Base-by-base conservation (phyloP, 176 grass and related monocot species). In the Otatea glauca region DNA sequence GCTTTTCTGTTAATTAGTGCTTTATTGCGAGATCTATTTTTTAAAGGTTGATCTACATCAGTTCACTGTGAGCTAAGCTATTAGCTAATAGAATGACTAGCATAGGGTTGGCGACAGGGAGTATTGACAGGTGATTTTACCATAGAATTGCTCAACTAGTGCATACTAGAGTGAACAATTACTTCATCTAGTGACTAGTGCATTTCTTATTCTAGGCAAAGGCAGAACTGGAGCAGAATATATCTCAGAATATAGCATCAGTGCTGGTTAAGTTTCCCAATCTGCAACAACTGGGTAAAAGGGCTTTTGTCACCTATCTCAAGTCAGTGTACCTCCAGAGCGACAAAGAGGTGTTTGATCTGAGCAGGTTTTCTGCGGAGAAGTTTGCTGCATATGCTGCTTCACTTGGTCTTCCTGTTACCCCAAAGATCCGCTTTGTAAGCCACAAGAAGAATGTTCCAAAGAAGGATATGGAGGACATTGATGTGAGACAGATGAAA, bases 221-320 rank as follows among this genome's bases (percentile, higher is more conserved):
- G 38, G 78, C 83, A 39, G 88, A 92, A 80, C 68, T 94, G 77
- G 88, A 91, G 62, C 91, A 91, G 90, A 37, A 37, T 37, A 91
- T 98, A 85, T 98, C 96, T 75, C 73, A 84, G 62, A 90, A 88
- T 38, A 78, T 98, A 82, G 80, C 92, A 23, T 91, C 96, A 18
- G 78, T 93, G 43, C 84, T 95, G 18, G 96, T 98, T 68, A 85
- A 93, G 82, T 89, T 81, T 76, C 91, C 92, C 60, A 87, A 88
- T 70, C 76, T 98, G 41, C 92, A 93, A 68, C 87, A 95, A 48
- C 69, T 94, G 80, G 96, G 89, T 59, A 94, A 95, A 86, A 95
- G 89, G 80, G 85, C 92, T 53, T 98, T 98, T 83, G 17, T 95
- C 39, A 95, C 92, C 24, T 98, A 95, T 90, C 72, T 98, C 10